Percentiles rank a stretch among this genome's conserved stretches.
phyloP scores from a whole-genome alignment of 306 rosid species.

The Pyrus betulifolia region DNA sequence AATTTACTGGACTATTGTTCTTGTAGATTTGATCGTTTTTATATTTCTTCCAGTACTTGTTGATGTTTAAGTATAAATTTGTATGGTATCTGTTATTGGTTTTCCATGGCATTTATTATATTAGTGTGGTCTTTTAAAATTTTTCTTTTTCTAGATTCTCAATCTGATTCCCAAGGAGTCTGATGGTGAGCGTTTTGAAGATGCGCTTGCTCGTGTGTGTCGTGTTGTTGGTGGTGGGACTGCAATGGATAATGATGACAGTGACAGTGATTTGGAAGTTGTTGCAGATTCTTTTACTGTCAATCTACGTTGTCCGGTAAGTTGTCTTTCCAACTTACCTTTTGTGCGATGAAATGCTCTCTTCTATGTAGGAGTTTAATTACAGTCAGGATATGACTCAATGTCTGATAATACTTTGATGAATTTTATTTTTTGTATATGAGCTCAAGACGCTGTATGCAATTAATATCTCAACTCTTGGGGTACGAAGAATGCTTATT shows the following conservation, averaged over 20 bases:
- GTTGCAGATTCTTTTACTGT: constrained; percentile 82
- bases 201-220: constrained; percentile 87
- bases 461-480: neutral
- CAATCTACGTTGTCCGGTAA: constrained; percentile 94
- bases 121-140: neutral
- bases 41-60: neutral
- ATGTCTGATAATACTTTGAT: neutral
- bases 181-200: constrained; percentile 81
- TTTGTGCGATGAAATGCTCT: neutral
- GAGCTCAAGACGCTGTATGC: neutral
- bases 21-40: neutral
- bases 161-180: constrained; percentile 70
- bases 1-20: neutral
- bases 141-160: constrained; percentile 44
- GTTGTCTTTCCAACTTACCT: constrained; percentile 11
- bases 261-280: constrained; percentile 95
- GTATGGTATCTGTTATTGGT: neutral
- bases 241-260: constrained; percentile 65
- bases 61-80: neutral
- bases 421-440: neutral
- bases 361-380: neutral
- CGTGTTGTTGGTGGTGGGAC: constrained; percentile 79
- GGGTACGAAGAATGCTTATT: neutral
- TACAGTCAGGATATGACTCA: neutral
- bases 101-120: constrained; percentile 1